phyloP scores from a whole-genome alignment of 306 rosid species.

The Sechiopsis laciniata region DNA sequence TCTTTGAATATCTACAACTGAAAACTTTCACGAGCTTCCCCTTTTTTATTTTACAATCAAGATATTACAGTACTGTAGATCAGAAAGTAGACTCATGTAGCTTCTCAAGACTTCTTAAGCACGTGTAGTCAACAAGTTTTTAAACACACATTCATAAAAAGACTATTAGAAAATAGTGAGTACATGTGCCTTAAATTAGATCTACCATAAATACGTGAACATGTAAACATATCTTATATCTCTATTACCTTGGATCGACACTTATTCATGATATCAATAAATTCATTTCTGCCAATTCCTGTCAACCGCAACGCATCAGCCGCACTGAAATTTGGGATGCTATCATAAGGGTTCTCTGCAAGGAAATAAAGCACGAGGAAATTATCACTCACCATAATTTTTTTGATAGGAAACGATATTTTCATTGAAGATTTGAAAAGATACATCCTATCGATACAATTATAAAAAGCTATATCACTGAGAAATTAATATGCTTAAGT shows the following conservation, averaged over 20 bases:
- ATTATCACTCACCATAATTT: background rate
- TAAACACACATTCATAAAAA: background rate
- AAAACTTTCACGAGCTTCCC: background rate
- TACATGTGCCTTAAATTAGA: background rate
- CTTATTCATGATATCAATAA: constrained; percentile 95
- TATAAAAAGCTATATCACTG: no score
- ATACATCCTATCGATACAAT: no score
- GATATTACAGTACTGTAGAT: background rate
- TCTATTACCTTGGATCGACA: constrained; percentile 83
- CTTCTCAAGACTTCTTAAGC: background rate
- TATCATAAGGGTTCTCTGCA: constrained; percentile 96
- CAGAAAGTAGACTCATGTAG: background rate
- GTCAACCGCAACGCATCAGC: constrained; percentile 93
- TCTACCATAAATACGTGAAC: background rate
- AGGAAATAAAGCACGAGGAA: constrained; percentile 32
- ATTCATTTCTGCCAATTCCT: constrained; percentile 91
- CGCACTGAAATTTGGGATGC: constrained; percentile 98
- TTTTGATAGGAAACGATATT: no score
- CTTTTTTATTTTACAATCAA: background rate
- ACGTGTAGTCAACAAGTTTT: no score
- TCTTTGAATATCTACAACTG: background rate
- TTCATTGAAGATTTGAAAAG: no score
- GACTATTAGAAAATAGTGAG: no score
- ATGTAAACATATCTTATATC: background rate
- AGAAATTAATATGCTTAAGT: no score